These are phyloP conservation scores for Neurospora discreta DNA, from an alignment of 495 filamentous ascomycete genomes.

Conservation along the genomic window DNA sequence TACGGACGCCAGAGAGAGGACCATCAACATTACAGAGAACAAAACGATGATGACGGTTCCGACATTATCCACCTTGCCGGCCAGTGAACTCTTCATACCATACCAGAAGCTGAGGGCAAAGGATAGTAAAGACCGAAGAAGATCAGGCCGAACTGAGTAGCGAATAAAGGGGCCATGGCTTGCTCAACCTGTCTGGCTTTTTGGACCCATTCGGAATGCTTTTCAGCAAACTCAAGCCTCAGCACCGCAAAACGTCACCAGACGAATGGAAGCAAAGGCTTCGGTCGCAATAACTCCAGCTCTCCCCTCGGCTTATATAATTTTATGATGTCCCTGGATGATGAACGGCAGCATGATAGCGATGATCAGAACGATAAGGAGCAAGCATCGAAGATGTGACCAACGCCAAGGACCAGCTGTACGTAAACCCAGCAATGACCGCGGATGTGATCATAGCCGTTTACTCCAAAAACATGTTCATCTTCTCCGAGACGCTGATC, in stretches of 20 bases:
- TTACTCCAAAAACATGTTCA: slow-evolving; percentile 45
- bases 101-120: slow-evolving; percentile 45
- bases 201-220: slow-evolving; percentile 46
- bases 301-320: slow-evolving; percentile 34
- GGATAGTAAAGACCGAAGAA: slow-evolving; percentile 33
- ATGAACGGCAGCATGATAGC: slow-evolving; percentile 47
- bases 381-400: slow-evolving; percentile 45
- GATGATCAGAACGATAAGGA: slow-evolving; percentile 44
- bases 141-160: slow-evolving; percentile 25
- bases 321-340: slow-evolving; percentile 37
- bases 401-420: slow-evolving; percentile 45
- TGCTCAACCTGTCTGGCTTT: slow-evolving; percentile 42
- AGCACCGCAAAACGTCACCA: slow-evolving; percentile 55
- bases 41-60: slow-evolving; percentile 41
- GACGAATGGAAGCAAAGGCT: slow-evolving; percentile 42
- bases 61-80: slow-evolving; percentile 29
- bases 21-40: slow-evolving; percentile 47
- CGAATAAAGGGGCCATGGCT: slow-evolving; percentile 33
- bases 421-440: slow-evolving; percentile 48
- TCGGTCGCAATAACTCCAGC: slow-evolving; percentile 50
- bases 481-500: slow-evolving; percentile 52
- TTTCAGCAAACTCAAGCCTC: slow-evolving; percentile 37
- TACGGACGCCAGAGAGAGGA: slow-evolving; percentile 38
- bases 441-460: slow-evolving; percentile 46
- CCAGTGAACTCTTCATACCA: slow-evolving; percentile 30